phyloP scores from a whole-genome alignment of 148 eudicot species.

The Fagopyrum tataricum region DNA sequence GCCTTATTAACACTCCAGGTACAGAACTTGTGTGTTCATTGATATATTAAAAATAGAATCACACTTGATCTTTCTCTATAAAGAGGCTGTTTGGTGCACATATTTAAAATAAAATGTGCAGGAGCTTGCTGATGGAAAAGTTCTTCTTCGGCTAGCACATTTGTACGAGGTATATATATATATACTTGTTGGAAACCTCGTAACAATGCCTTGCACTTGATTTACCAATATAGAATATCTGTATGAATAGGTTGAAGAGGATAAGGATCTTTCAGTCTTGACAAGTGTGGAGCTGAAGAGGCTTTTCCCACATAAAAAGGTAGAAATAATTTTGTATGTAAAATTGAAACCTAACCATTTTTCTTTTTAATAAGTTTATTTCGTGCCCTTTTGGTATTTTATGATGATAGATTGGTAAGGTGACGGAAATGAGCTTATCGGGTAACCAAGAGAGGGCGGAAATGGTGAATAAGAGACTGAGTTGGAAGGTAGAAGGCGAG shows the following conservation, averaged over 20 bases:
- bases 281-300: slow-evolving; percentile 66
- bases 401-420: slow-evolving; percentile 28
- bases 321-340: slow-evolving; percentile 7
- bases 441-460: slow-evolving; percentile 83
- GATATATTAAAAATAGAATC: background rate
- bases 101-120: slow-evolving; percentile 20
- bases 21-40: background rate
- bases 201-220: background rate
- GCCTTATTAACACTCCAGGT: slow-evolving; percentile 95
- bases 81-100: background rate
- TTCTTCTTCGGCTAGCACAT: slow-evolving; percentile 90
- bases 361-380: background rate
- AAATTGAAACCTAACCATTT: background rate
- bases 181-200: background rate
- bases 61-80: background rate
- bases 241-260: slow-evolving; percentile 66
- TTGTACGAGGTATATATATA: slow-evolving; percentile 59
- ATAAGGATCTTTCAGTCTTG: slow-evolving; percentile 68
- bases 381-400: background rate
- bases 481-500: slow-evolving; percentile 64
- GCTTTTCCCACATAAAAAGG: slow-evolving; percentile 69
- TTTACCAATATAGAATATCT: background rate
- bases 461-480: slow-evolving; percentile 73
- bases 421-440: slow-evolving; percentile 38
- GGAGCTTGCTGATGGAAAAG: slow-evolving; percentile 78